Percentiles rank a stretch among this genome's conserved stretches.
These are phyloP conservation scores for Jacaranda copaia DNA, from an alignment of 257 asterid genomes.

Conservation along the genomic window DNA sequence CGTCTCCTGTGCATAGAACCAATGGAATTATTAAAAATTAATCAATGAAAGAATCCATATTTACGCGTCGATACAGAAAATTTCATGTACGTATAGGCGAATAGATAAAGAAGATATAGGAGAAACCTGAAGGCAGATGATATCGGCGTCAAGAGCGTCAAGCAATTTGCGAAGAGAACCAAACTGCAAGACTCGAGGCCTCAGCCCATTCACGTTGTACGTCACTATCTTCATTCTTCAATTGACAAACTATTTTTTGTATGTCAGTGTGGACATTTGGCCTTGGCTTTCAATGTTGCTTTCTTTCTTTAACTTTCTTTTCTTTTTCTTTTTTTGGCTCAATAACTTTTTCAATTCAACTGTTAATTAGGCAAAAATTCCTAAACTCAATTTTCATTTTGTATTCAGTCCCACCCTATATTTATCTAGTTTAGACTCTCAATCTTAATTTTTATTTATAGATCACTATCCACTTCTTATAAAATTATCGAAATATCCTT, in stretches of 20 bases:
- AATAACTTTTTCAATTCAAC: too few species aligned
- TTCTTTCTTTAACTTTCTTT: too few species aligned
- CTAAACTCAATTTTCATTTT: too few species aligned
- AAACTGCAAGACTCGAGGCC: conserved; percentile 84
- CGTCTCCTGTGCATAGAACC: conserved; percentile 64
- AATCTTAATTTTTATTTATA: too few species aligned
- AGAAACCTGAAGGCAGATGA: conserved; percentile 81
- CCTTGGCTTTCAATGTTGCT: not conserved
- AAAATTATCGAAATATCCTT: too few species aligned
- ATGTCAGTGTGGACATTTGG: not conserved
- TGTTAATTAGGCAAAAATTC: too few species aligned
- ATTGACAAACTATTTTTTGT: not conserved
- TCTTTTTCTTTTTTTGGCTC: too few species aligned
- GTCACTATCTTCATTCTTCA: conserved; percentile 85
- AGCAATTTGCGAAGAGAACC: conserved; percentile 86
- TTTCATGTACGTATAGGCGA: not conserved
- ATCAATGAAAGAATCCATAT: not conserved
- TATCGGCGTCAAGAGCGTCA: conserved; percentile 83
- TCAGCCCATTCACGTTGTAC: conserved; percentile 89
- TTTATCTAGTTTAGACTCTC: too few species aligned
- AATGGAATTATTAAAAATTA: conserved; percentile 1
- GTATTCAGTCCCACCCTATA: too few species aligned
- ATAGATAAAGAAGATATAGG: not conserved
- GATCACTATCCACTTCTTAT: too few species aligned
- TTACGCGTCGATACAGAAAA: not conserved